These are phyloP conservation scores for Tylopilus sp. DNA, from an alignment of 768 basidiomycete species.

Conservation along the genomic window DNA sequence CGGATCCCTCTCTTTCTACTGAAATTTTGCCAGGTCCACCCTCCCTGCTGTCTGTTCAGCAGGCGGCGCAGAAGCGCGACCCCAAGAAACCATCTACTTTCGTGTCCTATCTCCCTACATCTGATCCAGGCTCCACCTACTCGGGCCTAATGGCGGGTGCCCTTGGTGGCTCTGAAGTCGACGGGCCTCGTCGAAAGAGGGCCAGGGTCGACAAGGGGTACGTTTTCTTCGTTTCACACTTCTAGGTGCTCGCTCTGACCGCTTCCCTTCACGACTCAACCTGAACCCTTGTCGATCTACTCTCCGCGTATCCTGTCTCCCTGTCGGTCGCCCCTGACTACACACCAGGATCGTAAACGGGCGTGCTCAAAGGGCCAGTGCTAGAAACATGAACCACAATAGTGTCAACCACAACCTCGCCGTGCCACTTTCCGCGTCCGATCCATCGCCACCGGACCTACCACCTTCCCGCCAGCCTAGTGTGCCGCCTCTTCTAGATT, in stretches of 20 bases:
- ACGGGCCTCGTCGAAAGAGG: constrained; percentile 69
- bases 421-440: constrained; percentile 25
- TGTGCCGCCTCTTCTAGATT: constrained; percentile 44
- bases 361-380: constrained; percentile 70
- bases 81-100: constrained; percentile 68
- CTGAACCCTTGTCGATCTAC: constrained; percentile 29
- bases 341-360: constrained; percentile 51
- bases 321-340: constrained; percentile 11
- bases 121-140: constrained; percentile 88
- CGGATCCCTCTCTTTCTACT: constrained; percentile 75
- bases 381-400: constrained; percentile 56
- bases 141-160: constrained; percentile 69
- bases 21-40: constrained; percentile 90
- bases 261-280: constrained; percentile 21
- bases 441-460: constrained; percentile 40
- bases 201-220: constrained; percentile 72
- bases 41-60: constrained; percentile 65
- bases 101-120: constrained; percentile 77
- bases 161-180: constrained; percentile 52
- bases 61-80: constrained; percentile 72
- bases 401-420: constrained; percentile 35
- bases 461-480: constrained; percentile 35
- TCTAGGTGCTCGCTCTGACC: constrained; percentile 23
- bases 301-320: constrained; percentile 7
- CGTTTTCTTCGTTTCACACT: constrained; percentile 34